A percentile compares a stretch with the other conserved stretches of the same genome.
phyloP scores from a whole-genome alignment of 2,329 filamentous ascomycete genomes.

The Aspergillus intermedius region DNA sequence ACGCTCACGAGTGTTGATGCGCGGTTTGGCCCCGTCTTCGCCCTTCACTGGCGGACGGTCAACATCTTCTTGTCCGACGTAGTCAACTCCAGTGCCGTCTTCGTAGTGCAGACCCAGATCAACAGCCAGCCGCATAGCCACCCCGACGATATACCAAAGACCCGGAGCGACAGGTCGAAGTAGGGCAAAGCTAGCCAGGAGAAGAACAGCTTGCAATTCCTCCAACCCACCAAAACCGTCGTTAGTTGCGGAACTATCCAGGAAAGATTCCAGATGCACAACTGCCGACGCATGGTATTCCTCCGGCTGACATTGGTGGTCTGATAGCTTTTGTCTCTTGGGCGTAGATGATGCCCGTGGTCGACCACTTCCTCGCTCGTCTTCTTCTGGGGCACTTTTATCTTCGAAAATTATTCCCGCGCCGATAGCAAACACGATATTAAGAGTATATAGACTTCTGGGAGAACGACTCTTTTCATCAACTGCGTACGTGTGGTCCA shows the following conservation, averaged over 20 bases:
- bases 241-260: conserved; percentile 57
- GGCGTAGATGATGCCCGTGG: conserved; percentile 24
- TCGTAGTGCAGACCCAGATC: conserved; percentile 91
- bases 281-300: conserved; percentile 96
- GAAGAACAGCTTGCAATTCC: conserved; percentile 84
- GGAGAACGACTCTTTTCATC: conserved; percentile 62
- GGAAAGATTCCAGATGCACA: conserved; percentile 79
- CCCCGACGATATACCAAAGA: conserved; percentile 94
- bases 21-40: conserved; percentile 23
- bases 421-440: conserved; percentile 96
- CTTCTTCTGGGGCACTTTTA: conserved; percentile 22
- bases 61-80: conserved; percentile 33
- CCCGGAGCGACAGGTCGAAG: conserved; percentile 87
- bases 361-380: conserved; percentile 17
- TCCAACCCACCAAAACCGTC: conserved; percentile 78
- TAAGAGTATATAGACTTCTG: conserved; percentile 84
- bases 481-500: conserved; percentile 71
- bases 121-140: conserved; percentile 81
- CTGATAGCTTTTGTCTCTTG: conserved; percentile 50
- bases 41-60: conserved; percentile 7
- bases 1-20: conserved; percentile 51
- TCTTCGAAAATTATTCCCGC: conserved; percentile 78
- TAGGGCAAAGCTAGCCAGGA: conserved; percentile 86
- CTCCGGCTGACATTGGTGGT: conserved; percentile 69
- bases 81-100: conserved; percentile 64